Conservation (phyloP, 352 stramenopile genomes). For the Phytopythium montanum region DNA sequence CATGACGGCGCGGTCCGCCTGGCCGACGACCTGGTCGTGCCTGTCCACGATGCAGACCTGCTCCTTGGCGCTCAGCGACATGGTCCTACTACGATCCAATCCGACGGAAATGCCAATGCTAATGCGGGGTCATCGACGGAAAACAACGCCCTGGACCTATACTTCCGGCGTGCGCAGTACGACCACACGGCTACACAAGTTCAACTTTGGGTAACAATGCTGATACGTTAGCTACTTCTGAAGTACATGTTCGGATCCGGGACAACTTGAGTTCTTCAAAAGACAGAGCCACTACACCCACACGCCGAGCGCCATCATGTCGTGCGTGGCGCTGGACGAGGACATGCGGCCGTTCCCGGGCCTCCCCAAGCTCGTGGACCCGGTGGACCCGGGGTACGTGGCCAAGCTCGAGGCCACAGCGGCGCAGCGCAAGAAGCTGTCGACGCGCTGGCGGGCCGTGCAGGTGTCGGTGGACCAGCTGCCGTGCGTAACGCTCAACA, state of each 20-base stretch:
- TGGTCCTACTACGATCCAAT: not conserved
- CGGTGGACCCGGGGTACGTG: constrained; percentile 37
- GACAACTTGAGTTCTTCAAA: not conserved
- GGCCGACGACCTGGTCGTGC: constrained; percentile 78
- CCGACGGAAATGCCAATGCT: not conserved
- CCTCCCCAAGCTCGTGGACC: constrained; percentile 41
- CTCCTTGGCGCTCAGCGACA: constrained; percentile 54
- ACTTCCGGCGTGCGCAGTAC: not conserved
- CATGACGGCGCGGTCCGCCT: constrained; percentile 79
- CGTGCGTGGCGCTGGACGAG: constrained; percentile 61
- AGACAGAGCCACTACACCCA: constrained; percentile 58
- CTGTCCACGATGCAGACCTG: constrained; percentile 85
- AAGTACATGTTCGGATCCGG: not conserved
- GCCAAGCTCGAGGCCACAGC: constrained; percentile 49
- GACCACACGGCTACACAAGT: not conserved
- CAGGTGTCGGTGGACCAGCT: constrained; percentile 65
- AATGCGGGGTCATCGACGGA: not conserved
- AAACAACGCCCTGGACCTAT: not conserved
- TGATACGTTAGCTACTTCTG: too few species aligned
- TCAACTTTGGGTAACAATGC: too few species aligned
- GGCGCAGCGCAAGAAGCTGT: constrained; percentile 60
- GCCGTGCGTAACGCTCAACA: constrained; percentile 51
- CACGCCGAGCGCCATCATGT: constrained; percentile 70
- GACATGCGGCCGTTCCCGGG: constrained; percentile 53
- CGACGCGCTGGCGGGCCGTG: constrained; percentile 50